Base-by-base conservation (phyloP, 768 basidiomycete genomes). In the Sutorius australiensis region DNA sequence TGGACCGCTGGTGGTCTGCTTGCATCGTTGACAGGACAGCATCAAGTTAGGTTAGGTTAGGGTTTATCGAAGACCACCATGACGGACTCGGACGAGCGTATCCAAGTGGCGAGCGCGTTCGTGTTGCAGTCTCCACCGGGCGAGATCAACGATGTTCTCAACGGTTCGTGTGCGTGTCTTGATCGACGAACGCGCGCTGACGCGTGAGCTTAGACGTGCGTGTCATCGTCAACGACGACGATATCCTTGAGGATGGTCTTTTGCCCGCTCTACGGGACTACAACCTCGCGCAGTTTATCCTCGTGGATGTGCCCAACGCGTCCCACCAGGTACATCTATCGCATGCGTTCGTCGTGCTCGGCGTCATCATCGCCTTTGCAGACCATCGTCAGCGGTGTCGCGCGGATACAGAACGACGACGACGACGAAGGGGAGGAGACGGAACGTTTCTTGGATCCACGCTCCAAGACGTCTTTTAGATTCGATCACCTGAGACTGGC, bases 111-210 rank as follows among this genome's bases (percentile, higher is more conserved):
- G 21, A 84, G 89, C 24, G 77, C 77, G 31, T 90, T 97, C 63
- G 75, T 98, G 30, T 77, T 91, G 0, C 95, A 97, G 67, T 85
- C 92, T 1, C 95, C 95, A 24, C 95, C 95, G 1, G 95, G 95
- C 41, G 90, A 98, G 75, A 93, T 98, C 59, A 97, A 95, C 70
- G 95, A 98, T 73, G 94, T 97, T 16, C 76, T 98, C 49, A 91
- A 91, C 62, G 93, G 92, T 91, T 54, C 57, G 71, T 49, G 41
- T 41, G n/a, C 44, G 4, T 42, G 3, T 34, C 33, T 36, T 30
- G 55, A 40, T 40, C 2, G 41, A 17, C 47, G 24, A 2, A 39
- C 0, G 11, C 5, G 4, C 11, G 4, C 39, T 49, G 0, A 54
- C 42, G 38, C 42, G 34, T 30, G 28, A 54, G 56, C 58, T 56